A percentile compares a stretch with the other conserved stretches of the same genome.
Conservation (phyloP, 1,284 basidiomycete genomes). For the Cutaneotrichosporon sp. region DNA sequence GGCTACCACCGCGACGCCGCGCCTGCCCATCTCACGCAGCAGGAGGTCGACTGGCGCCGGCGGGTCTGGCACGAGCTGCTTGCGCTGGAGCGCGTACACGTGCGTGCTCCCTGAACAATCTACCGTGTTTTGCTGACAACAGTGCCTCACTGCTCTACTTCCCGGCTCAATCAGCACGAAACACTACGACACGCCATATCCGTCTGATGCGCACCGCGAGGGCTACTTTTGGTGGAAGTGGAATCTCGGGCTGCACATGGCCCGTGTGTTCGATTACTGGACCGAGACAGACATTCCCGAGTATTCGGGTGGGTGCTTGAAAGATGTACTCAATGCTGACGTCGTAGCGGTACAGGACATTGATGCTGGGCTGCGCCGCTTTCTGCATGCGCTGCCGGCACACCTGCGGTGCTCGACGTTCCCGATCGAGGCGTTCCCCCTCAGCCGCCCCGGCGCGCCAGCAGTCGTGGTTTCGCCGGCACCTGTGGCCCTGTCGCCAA, state of each 20-base stretch:
- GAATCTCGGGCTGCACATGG: slow-evolving; percentile 19
- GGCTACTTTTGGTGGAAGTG: slow-evolving; percentile 20
- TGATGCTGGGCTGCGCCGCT: slow-evolving; percentile 13
- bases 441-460: slow-evolving; percentile 10
- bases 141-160: slow-evolving; percentile 14
- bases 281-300: slow-evolving; percentile 12
- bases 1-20: slow-evolving; percentile 18
- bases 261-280: slow-evolving; percentile 20
- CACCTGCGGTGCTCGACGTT: slow-evolving; percentile 10
- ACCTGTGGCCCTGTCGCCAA: neutral
- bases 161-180: slow-evolving; percentile 15
- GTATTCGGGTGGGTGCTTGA: neutral
- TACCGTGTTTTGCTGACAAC: neutral
- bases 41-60: slow-evolving; percentile 16
- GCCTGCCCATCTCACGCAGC: slow-evolving; percentile 6
- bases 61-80: slow-evolving; percentile 21
- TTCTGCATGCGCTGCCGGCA: slow-evolving; percentile 12
- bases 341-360: slow-evolving; percentile 18
- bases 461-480: slow-evolving; percentile 8
- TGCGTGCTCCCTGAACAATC: neutral
- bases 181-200: slow-evolving; percentile 20
- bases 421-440: slow-evolving; percentile 15
- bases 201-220: slow-evolving; percentile 12
- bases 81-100: slow-evolving; percentile 15
- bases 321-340: neutral